Base-by-base conservation (phyloP, 257 asterid genomes). In the Rehmannia glutinosa region DNA sequence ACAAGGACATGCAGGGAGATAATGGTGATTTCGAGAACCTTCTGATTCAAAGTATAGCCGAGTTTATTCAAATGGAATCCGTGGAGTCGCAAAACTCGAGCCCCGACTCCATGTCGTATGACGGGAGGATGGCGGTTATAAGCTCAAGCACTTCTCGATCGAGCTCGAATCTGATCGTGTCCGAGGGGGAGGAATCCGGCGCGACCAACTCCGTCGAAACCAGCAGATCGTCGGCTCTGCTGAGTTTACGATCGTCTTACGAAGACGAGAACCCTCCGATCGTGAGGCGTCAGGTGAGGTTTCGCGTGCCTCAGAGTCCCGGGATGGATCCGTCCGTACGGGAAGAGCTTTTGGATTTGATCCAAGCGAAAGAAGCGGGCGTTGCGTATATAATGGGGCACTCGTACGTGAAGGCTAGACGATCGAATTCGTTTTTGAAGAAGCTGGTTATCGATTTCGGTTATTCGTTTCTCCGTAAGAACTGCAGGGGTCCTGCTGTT, bases 81-180 rank as follows among this genome's bases (percentile, higher is more conserved):
- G 87, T 83, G 0, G 96, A 86, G 81, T 92, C 97, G 13, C 96
- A 85, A 64, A 64, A 70, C 47, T 82, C 92, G 1, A 82, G 84
- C 63, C 74, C 92, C 0, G 99, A 90, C 59, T 73, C 82, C 5
- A 75, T 80, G 15, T 83, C 94, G 3, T 84, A 80, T 20, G 99
- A 90, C 12, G 99, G 97, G 70, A 81, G 99, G 73, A 90, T 93
- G 99, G 99, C 99, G 0, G 97, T 93, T 32, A 88, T 93, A 73
- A 83, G 97, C 80, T 80, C 89, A 33, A 73, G 79, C 27, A 61
- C 43, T 38, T 43, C 77, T 0, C 81, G 80, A 13, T 82, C 95
- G 0, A 71, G 72, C 27, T 71, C 92, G 17, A 80, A 75, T 25
- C 67, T 90, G 41, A 61, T 82, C 4, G 78, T 78, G 25, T 79